Evolutionary conservation across 139 green algal genomes (phyloP), one percentile per base, ranked within the genome.

Genomic region (Chlorella sp.): DNA sequence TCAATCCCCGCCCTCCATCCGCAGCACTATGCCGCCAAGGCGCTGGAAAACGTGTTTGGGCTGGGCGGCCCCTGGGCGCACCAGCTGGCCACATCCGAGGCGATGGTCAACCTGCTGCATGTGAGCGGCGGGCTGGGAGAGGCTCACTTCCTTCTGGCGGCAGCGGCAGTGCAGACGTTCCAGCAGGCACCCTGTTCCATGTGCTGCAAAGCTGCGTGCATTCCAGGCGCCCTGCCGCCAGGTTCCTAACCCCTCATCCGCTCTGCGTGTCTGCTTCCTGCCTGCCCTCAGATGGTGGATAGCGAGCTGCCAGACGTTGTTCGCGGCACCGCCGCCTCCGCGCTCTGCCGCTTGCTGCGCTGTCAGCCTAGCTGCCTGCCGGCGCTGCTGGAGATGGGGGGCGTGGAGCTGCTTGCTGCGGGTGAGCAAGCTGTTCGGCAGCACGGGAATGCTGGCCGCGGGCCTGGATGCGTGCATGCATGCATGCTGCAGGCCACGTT

Each of bases 11-110:
- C 74, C 48, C 17, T 36, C 34, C 51, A 1, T 0, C 8, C 85
- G 87, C 80, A 90, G 87, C 96, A 99, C 87, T 99, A 99, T 80
- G 96, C 96, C 0, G 92, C 94, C 19, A 98, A 98, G 91, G 97
- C 95, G 1, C 93, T 98, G 22, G 96, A 99, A 89, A 99, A 99
- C 90, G 94, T 99, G 40, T 81, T 73, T 77, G 95, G 91, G 78
- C 90, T 96, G 84, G 92, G 92, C 16, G 93, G 93, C 11, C 88
- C 92, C 60, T 98, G 95, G 96, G 92, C 91, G 16, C 46, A 72
- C 9, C 86, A 88, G 41, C 94, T 98, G 54, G 87, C 89, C 28
- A 91, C 65, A 34, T 68, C 89, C 56, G 91, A 94, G 28, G 76
- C 91, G 1, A 76, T 92, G 77, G 40, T 30, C 28, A 3, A 20